Evolutionary conservation across 1,139 yeast species (phyloP).

Genomic region (Sugiyamaella neomexicana): DNA sequence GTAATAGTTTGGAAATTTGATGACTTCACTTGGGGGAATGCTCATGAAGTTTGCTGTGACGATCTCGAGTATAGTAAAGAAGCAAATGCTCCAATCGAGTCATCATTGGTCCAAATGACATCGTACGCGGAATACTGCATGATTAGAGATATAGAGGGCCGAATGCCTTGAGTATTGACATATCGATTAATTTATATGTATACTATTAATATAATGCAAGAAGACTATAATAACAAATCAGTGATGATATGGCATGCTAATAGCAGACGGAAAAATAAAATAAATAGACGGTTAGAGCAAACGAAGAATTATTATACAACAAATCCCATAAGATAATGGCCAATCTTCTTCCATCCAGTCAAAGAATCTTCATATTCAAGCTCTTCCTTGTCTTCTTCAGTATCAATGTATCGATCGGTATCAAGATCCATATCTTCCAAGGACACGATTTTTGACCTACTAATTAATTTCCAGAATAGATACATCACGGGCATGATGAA

Average conservation of each 20-base stretch:
- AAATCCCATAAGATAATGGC: conserved; percentile 40
- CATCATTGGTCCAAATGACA: conserved; percentile 15
- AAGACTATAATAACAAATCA: conserved; percentile 8
- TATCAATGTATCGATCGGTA: conserved; percentile 55
- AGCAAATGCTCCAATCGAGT: conserved; percentile 13
- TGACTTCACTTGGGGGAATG: conserved; percentile 95
- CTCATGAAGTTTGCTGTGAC: conserved; percentile 50
- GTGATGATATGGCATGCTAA: background rate
- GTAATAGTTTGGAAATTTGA: conserved; percentile 77
- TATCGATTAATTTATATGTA: background rate
- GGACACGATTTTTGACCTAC: conserved; percentile 50
- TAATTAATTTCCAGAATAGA: conserved; percentile 50
- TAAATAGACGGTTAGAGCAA: background rate
- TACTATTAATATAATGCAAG: background rate
- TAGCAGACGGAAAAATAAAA: background rate
- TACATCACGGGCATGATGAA: conserved; percentile 52
- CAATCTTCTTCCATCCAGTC: conserved; percentile 41
- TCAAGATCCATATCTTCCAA: conserved; percentile 62
- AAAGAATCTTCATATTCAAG: conserved; percentile 46
- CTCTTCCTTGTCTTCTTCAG: conserved; percentile 50
- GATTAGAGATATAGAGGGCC: conserved; percentile 1
- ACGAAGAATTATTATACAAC: conserved; percentile 29
- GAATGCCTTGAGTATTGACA: background rate
- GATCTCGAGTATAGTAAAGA: conserved; percentile 34
- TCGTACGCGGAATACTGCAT: conserved; percentile 18